Evolutionary conservation across 2,329 filamentous ascomycete species (phyloP).

Genomic region (Pseudogymnoascus sp.): DNA sequence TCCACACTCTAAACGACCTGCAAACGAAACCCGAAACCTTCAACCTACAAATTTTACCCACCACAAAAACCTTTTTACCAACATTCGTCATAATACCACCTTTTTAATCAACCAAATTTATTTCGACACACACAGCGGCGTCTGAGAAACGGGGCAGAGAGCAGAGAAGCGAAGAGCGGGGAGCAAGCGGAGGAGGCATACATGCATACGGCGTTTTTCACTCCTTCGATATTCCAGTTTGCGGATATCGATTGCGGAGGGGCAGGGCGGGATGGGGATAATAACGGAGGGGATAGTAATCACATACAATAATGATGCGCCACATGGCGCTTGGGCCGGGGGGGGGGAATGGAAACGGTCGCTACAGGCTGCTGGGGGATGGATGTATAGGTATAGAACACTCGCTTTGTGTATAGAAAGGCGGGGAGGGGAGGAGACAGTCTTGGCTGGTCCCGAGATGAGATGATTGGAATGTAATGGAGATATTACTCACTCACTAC

Average conservation of each 20-base stretch:
- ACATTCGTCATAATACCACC: background rate
- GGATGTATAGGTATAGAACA: background rate
- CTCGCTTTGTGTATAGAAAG: background rate
- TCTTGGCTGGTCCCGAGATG: background rate
- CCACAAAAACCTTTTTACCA: background rate
- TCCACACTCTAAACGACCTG: background rate
- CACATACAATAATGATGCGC: background rate
- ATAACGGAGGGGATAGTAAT: background rate
- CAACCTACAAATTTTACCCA: background rate
- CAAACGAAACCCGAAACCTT: background rate
- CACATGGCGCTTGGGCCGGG: background rate
- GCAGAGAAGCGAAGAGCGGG: background rate
- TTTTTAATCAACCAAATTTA: background rate
- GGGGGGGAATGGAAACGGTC: background rate
- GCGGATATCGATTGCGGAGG: background rate
- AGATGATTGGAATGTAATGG: background rate
- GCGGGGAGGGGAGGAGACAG: background rate
- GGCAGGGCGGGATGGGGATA: background rate
- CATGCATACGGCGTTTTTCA: background rate
- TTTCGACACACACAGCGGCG: background rate
- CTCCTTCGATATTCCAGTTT: background rate
- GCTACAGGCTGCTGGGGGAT: background rate
- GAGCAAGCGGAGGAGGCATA: background rate
- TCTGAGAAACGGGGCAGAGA: background rate
- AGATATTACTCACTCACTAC: background rate